Percentiles rank a stretch among this genome's conserved stretches.
These are phyloP conservation scores for Vanderwaltozyma yarrowii DNA, from an alignment of 805 yeast species.

Conservation along the genomic window DNA sequence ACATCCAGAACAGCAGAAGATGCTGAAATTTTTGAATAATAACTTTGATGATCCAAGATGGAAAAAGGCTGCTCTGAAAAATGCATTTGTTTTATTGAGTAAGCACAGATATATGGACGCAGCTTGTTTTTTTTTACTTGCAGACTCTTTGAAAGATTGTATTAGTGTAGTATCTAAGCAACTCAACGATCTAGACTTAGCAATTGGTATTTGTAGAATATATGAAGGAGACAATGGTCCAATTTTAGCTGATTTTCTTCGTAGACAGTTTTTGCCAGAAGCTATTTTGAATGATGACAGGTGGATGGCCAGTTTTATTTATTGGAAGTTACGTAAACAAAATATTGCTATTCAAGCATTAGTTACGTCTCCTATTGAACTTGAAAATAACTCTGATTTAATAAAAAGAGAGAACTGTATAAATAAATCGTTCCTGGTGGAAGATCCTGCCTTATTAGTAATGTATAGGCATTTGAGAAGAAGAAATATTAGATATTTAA, in stretches of 20 bases:
- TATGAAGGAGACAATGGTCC: slow-evolving; percentile 57
- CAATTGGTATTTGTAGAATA: slow-evolving; percentile 71
- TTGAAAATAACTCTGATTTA: slow-evolving; percentile 23
- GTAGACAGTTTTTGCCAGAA: slow-evolving; percentile 39
- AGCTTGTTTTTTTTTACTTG: slow-evolving; percentile 78
- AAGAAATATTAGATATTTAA: slow-evolving; percentile 38
- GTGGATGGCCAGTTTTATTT: slow-evolving; percentile 77
- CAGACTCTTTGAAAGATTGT: slow-evolving; percentile 65
- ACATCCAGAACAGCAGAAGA: slow-evolving; percentile 74
- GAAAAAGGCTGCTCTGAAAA: slow-evolving; percentile 82
- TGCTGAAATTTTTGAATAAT: slow-evolving; percentile 64
- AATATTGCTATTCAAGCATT: slow-evolving; percentile 52
- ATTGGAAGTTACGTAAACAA: slow-evolving; percentile 50
- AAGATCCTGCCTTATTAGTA: slow-evolving; percentile 73
- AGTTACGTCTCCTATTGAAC: slow-evolving; percentile 42
- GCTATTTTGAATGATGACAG: slow-evolving; percentile 58
- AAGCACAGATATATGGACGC: slow-evolving; percentile 83
- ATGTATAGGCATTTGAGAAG: slow-evolving; percentile 54
- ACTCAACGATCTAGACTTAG: slow-evolving; percentile 58
- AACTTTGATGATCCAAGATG: slow-evolving; percentile 71
- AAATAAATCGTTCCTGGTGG: slow-evolving; percentile 42
- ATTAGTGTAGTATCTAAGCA: slow-evolving; percentile 63
- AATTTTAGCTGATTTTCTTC: slow-evolving; percentile 40
- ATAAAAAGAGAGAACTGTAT: slow-evolving; percentile 27
- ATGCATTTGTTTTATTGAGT: slow-evolving; percentile 83